Conservation (phyloP, 192 early-diverging fungal genomes). For the Gamsiella multidivaricata region DNA sequence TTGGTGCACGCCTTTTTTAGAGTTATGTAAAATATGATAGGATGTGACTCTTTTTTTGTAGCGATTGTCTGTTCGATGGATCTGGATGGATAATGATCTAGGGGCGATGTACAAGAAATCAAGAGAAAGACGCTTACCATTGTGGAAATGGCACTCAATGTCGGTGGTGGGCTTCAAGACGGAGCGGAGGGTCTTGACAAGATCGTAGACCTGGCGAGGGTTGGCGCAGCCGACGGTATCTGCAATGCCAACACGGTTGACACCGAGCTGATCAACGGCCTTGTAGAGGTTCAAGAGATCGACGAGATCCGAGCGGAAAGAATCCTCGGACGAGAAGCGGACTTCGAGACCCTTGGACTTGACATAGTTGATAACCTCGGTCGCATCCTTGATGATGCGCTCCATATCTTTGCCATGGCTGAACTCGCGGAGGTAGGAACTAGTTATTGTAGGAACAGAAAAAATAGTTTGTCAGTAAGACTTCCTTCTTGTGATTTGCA, state of each 20-base stretch:
- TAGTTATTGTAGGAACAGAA: background rate
- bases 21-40: no score
- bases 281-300: conserved; percentile 97
- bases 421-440: conserved; percentile 94
- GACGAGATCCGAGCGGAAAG: conserved; percentile 96
- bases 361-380: conserved; percentile 96
- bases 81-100: conserved; percentile 17
- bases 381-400: conserved; percentile 95
- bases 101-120: background rate
- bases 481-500: background rate
- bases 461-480: background rate
- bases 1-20: conserved; percentile 19
- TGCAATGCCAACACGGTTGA: conserved; percentile 98
- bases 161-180: conserved; percentile 92
- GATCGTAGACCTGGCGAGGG: conserved; percentile 97
- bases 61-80: no score
- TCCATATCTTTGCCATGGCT: conserved; percentile 99
- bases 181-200: conserved; percentile 93
- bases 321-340: conserved; percentile 98
- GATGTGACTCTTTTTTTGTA: conserved; percentile 14
- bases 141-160: conserved; percentile 99
- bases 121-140: conserved; percentile 61
- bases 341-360: conserved; percentile 97
- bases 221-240: conserved; percentile 99
- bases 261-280: conserved; percentile 96